Percentiles rank a stretch among this genome's conserved stretches.
phyloP scores from a whole-genome alignment of 768 basidiomycete species.

The Amylocystis lapponica region DNA sequence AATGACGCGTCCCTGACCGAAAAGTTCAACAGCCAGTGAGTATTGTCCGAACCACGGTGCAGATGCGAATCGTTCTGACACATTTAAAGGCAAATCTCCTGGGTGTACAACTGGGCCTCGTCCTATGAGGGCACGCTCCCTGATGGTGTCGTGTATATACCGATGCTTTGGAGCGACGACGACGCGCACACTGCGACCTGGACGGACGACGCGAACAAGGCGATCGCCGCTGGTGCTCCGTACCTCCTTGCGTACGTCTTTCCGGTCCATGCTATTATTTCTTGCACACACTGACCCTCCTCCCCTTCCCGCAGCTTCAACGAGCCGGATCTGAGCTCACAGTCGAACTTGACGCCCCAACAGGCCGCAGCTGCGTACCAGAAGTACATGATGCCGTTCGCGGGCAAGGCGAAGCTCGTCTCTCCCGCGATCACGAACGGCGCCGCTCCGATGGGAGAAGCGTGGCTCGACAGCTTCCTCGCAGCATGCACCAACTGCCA shows the following conservation, averaged over 20 bases:
- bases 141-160: constrained; percentile 16
- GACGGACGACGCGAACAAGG: constrained; percentile 20
- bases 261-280: not conserved
- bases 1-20: constrained; percentile 18
- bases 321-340: constrained; percentile 24
- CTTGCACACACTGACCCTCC: not conserved
- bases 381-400: constrained; percentile 27
- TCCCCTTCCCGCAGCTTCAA: constrained; percentile 18
- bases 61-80: not conserved
- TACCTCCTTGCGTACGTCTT: constrained; percentile 22
- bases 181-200: constrained; percentile 17
- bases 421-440: constrained; percentile 29
- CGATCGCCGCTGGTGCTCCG: constrained; percentile 22
- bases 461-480: constrained; percentile 27
- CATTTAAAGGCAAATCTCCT: constrained; percentile 15
- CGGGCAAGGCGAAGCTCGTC: constrained; percentile 25
- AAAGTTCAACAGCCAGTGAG: constrained; percentile 16
- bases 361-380: constrained; percentile 24
- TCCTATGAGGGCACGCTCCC: constrained; percentile 12
- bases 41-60: not conserved
- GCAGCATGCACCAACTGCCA: constrained; percentile 20
- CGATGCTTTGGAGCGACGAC: constrained; percentile 22
- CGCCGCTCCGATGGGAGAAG: constrained; percentile 24
- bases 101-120: constrained; percentile 25
- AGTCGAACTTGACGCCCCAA: constrained; percentile 24